Conservation (phyloP, 1,284 basidiomycete species). For the Leccinum huronense region DNA sequence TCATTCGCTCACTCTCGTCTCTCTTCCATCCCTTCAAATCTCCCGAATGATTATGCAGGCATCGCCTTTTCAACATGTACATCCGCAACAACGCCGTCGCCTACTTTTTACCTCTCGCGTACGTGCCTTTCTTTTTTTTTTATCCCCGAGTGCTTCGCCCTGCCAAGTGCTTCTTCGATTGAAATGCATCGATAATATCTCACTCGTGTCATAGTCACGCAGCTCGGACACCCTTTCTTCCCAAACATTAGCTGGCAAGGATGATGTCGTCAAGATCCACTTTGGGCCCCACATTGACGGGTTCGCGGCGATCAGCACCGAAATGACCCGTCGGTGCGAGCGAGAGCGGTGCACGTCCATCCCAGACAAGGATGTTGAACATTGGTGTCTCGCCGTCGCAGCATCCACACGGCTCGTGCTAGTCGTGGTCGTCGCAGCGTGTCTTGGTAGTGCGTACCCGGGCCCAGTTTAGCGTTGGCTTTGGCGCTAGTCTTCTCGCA, state of each 20-base stretch:
- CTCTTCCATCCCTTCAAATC: not conserved
- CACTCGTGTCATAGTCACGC: slow-evolving; percentile 4
- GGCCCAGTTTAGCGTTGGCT: no score
- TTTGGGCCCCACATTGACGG: slow-evolving; percentile 97
- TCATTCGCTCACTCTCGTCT: slow-evolving; percentile 4
- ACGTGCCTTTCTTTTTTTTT: slow-evolving; percentile 14
- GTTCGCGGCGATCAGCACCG: slow-evolving; percentile 84
- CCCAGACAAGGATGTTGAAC: no score
- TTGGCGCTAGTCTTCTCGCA: no score
- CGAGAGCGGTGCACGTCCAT: not conserved
- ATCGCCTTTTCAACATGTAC: slow-evolving; percentile 92
- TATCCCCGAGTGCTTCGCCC: not conserved
- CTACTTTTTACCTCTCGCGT: slow-evolving; percentile 80
- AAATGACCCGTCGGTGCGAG: slow-evolving; percentile 86
- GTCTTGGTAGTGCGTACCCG: no score
- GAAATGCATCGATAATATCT: slow-evolving; percentile 10
- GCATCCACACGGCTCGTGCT: no score
- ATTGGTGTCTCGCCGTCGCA: no score
- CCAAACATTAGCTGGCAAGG: slow-evolving; percentile 67
- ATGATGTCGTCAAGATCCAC: slow-evolving; percentile 95
- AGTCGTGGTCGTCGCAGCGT: no score
- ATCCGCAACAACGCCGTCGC: slow-evolving; percentile 86
- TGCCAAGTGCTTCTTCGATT: slow-evolving; percentile 5
- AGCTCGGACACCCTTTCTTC: slow-evolving; percentile 71
- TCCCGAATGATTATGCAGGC: slow-evolving; percentile 45